Base-by-base conservation (phyloP, 2,329 filamentous ascomycete genomes). In the Plenodomus biglobosus region DNA sequence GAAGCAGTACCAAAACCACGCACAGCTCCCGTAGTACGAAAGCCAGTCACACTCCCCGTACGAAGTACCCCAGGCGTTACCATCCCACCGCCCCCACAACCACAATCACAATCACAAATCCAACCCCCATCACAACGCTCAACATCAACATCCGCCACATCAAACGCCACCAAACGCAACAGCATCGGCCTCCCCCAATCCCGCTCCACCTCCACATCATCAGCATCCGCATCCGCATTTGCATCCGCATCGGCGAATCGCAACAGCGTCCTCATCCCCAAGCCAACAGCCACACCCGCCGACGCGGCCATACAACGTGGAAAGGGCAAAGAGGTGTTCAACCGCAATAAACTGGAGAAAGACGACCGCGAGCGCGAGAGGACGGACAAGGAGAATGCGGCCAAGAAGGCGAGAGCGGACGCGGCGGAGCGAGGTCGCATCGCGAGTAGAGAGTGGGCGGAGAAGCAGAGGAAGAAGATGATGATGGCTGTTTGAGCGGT, bases 391-490 rank as follows among this genome's bases (percentile, higher is more conserved):
- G 77, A 78, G 50, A 76, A 78, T 15, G 76, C 75, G 2, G 74
- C 76, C 0, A 76, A 73, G 61, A 70, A 68, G 52, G 77, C 77
- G 18, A 64, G 77, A 24, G 72, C 70, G 1, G 73, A 73, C 22
- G 77, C 77, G 6, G 73, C 76, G 0, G 76, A 78, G 62, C 56
- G 76, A 3, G 72, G 76, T 0, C 59, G 77, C 15, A 67, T 70
- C 35, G 66, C 71, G 32, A 75, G 72, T 56, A 56, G 76, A 10
- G 76, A 78, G 59, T 80, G 77, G 77, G 77, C 77, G 3, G 75
- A 77, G 65, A 75, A 73, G 68, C 73, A 76, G 66, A 72, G 65
- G 66, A 70, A 69, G 66, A 72, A 66, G 60, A 55, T 57, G 55
- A 55, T 57, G 55, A 50, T 64, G 59, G 60, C 39, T 21, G 53